Evolutionary conservation across 73 alveolate species (phyloP), one percentile per base, ranked within the genome.

Genomic region (Paraurostyla sp.): DNA sequence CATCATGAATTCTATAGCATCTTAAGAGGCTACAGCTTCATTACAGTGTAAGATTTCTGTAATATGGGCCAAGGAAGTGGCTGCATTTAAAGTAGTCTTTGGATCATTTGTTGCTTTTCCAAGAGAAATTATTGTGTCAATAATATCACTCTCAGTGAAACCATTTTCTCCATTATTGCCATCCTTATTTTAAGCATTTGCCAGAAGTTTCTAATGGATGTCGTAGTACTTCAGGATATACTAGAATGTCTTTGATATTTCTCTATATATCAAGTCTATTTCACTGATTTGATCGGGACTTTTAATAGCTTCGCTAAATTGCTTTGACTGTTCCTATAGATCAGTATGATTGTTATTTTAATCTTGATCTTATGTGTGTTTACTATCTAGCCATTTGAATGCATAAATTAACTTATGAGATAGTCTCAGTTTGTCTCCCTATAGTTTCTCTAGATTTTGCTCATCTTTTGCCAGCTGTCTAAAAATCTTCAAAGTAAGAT

Each of bases 1-100:
- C 71, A 90, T 90, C 95, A 83, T 81, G 36, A 90, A 87, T 27
- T 90, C 95, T 13, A 90, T 90, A 0, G 95, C 92, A 25, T 90
- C 90, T n/a, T 90, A 69, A 71, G 91, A 69, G 4, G 95, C 91
- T 11, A 90, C 95, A 33, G 71, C 54, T 40, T 65, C 65, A 71
- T 90, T 89, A 40, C 95, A 90, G 54, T 90, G 92, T 27, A 90
- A 81, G 45, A 90, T 83, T 43, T 90, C 95, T 23, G 95, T 90
- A 35, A 90, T 90, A 71, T 90, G 95, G 3, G 95, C 95, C 25
- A 90, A 58, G 15, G 95, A 90, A 0, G 91, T 90, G 33, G 95
- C 92, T 30, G 92, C 85, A 45, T 90, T 82, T n/a, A 90, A 73
- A 22, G 88, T 90, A 1, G 95, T 90, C 57, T 83, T 50, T 36